Evolutionary conservation across 345 rosid species (phyloP).

Genomic region (Ceriops tagal): DNA sequence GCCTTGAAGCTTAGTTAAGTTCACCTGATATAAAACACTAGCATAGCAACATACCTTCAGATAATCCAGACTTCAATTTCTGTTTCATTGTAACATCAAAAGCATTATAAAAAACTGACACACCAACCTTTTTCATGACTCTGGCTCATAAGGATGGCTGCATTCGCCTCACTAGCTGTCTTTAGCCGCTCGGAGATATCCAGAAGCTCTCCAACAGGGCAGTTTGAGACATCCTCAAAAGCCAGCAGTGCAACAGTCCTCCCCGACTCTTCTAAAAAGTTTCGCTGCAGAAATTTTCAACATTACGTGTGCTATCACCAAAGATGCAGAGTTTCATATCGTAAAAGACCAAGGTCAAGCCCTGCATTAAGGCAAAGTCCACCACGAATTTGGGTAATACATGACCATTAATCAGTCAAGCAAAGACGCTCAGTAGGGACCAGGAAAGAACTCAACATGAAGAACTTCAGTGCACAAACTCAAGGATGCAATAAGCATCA

Average conservation of each 20-base stretch:
- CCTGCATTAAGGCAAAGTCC: not conserved
- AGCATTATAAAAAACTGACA: not conserved
- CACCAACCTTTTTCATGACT: constrained; percentile 87
- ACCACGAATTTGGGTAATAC: not conserved
- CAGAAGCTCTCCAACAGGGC: constrained; percentile 83
- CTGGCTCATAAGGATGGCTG: constrained; percentile 97
- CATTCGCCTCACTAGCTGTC: constrained; percentile 95
- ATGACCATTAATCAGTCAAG: not conserved
- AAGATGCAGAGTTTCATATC: not conserved
- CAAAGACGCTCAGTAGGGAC: not conserved
- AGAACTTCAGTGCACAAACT: not conserved
- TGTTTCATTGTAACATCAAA: not conserved
- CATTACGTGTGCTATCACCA: not conserved
- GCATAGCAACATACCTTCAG: too few species aligned
- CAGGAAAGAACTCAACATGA: not conserved
- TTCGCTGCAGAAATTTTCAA: constrained; percentile 35
- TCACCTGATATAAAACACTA: too few species aligned
- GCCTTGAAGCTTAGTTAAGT: too few species aligned
- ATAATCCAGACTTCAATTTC: too few species aligned
- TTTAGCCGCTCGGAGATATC: constrained; percentile 89
- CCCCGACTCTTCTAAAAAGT: constrained; percentile 89
- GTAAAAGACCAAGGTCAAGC: not conserved
- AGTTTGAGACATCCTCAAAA: constrained; percentile 80
- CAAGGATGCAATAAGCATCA: not conserved
- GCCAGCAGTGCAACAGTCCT: constrained; percentile 86